Conservation (phyloP, 2,329 filamentous ascomycete species). For the Cladophialophora psammophila region DNA sequence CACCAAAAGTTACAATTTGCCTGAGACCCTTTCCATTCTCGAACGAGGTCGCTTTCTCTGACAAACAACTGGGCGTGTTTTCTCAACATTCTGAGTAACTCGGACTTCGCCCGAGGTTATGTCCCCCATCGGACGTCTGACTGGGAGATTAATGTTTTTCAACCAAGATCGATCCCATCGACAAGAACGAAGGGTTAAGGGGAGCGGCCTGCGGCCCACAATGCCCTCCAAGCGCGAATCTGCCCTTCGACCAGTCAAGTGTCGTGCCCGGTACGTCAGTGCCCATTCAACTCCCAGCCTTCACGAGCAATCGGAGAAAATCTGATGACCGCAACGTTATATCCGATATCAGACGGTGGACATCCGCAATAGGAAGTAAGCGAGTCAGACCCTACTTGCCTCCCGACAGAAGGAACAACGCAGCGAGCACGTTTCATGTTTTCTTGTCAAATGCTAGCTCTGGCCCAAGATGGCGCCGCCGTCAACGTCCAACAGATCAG, state of each 20-base stretch:
- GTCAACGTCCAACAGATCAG: not conserved
- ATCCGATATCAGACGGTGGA: not conserved
- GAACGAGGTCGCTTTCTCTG: not conserved
- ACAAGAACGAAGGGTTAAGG: not conserved
- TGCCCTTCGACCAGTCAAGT: not conserved
- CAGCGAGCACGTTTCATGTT: not conserved
- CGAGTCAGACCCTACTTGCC: not conserved
- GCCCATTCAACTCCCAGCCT: not conserved
- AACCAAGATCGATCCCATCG: not conserved
- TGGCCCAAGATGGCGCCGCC: not conserved
- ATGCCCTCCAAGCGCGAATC: not conserved
- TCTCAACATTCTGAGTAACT: slow-evolving; percentile 2
- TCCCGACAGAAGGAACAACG: not conserved
- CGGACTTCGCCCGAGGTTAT: slow-evolving; percentile 6
- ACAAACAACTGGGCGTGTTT: not conserved
- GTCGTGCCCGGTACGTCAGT: not conserved
- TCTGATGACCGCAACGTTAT: not conserved
- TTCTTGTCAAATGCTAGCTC: not conserved
- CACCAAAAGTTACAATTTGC: not conserved
- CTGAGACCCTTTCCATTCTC: not conserved
- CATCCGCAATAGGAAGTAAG: not conserved
- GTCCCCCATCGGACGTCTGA: not conserved
- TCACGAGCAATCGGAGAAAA: not conserved
- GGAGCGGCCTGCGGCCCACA: not conserved
- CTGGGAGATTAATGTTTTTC: not conserved